Evolutionary conservation across 495 filamentous ascomycete genomes (phyloP), one percentile per base, ranked within the genome.

Genomic region (Clohesyomyces aquaticus): DNA sequence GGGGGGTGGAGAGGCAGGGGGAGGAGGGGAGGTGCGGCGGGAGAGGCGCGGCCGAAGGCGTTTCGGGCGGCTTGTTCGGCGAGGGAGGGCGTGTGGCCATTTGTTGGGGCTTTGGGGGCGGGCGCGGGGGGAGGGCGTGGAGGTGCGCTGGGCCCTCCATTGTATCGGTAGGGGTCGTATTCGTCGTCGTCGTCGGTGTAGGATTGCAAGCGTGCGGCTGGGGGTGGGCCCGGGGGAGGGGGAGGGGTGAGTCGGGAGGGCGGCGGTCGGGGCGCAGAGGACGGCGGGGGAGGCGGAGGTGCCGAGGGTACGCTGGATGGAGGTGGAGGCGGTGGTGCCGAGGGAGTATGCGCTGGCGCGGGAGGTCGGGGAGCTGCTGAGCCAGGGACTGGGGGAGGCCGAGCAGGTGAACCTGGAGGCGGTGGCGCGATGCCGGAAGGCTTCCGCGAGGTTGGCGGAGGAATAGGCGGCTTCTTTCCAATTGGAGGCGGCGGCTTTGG

Each of bases 261-360:
- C 16, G 66, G 53, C 11, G 60, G 19, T 21, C 49, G 50, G 25
- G 75, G 65, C 18, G 74, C 42, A 4, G 56, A 38, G 0, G 61
- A 68, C 1, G 76, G 75, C 2, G 77, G 72, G 3, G 77, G 75
- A 11, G 77, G 61, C 1, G 16, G 88, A 88, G 22, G 88, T 88
- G 54, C 93, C 88, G 49, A 91, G 84, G 71, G 96, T 94, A 35
- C 88, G 85, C 59, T 88, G 88, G 38, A 89, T 89, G 71, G 87
- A 82, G 21, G 88, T 85, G 70, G 95, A 92, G 78, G 93, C 92
- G 48, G 88, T 81, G 59, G 84, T 76, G 76, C 59, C 87, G 87
- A 68, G 91, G 90, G 62, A 45, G 73, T 75, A 42, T 77, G 77
- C 55, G 77, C 67, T 55, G 73, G 80, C 43, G 84, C 81, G 41